phyloP scores from a whole-genome alignment of 768 basidiomycete species.

The Terana coerulea region DNA sequence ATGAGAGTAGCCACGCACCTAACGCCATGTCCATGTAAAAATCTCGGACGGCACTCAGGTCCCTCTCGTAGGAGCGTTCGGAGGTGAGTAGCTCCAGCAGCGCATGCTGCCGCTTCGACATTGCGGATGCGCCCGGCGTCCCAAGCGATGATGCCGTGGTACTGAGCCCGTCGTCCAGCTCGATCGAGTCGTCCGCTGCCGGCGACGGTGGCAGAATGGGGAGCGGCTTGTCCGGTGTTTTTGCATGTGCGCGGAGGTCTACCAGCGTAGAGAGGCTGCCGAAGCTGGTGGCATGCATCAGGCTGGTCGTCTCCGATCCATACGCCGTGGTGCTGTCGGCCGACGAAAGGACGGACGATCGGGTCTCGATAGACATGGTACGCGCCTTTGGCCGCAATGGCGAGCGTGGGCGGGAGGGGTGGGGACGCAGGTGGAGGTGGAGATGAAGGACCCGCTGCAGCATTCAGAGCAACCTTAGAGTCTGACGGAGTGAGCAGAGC shows the following conservation, averaged over 20 bases:
- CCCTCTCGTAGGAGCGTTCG: constrained; percentile 80
- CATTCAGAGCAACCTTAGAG: constrained; percentile 14
- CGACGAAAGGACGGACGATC: constrained; percentile 11
- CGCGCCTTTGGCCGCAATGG: constrained; percentile 24
- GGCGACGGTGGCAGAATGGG: constrained; percentile 27
- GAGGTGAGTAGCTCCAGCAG: constrained; percentile 74
- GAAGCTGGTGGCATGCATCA: constrained; percentile 24
- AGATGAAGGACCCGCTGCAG: constrained; percentile 14
- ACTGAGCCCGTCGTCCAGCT: constrained; percentile 12
- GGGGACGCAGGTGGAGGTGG: constrained; percentile 21
- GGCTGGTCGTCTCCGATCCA: constrained; percentile 19
- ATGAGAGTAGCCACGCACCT: constrained; percentile 40
- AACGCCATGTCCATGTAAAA: constrained; percentile 77
- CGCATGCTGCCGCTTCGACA: constrained; percentile 74
- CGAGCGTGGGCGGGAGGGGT: constrained; percentile 27
- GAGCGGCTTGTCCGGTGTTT: constrained; percentile 30
- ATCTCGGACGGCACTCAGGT: constrained; percentile 73
- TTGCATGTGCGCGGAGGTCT: constrained; percentile 11
- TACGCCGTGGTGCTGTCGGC: constrained; percentile 5
- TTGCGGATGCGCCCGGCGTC: constrained; percentile 11
- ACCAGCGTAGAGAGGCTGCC: constrained; percentile 24
- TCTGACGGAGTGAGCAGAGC: constrained; percentile 16
- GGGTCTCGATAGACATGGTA: constrained; percentile 7
- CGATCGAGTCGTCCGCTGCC: constrained; percentile 11
- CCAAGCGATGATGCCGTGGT: constrained; percentile 13